phyloP scores from a whole-genome alignment of 495 filamentous ascomycete species.

The Cercophora samala region DNA sequence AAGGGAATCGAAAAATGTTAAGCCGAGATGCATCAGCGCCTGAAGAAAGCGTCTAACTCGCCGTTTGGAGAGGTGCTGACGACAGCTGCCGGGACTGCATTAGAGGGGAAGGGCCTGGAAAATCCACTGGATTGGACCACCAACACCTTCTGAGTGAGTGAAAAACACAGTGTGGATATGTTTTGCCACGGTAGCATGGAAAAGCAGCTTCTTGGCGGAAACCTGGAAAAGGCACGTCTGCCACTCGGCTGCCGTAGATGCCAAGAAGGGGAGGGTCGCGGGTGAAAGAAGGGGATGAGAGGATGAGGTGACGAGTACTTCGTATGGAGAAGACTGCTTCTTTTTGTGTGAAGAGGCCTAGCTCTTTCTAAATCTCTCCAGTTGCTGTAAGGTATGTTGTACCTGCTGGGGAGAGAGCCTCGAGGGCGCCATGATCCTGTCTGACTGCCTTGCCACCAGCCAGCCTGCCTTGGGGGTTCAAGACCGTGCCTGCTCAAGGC shows the following conservation, averaged over 20 bases:
- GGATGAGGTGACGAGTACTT: background rate
- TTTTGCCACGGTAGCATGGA: background rate
- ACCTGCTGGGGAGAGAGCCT: background rate
- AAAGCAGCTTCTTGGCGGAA: background rate
- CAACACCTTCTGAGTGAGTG: background rate
- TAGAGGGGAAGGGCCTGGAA: constrained; percentile 16
- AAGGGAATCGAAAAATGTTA: constrained; percentile 31
- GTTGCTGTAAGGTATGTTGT: background rate
- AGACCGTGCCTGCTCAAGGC: background rate
- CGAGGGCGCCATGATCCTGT: background rate
- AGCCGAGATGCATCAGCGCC: constrained; percentile 24
- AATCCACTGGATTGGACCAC: constrained; percentile 3
- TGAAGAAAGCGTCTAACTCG: constrained; percentile 15
- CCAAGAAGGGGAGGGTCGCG: background rate
- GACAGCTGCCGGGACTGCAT: constrained; percentile 11
- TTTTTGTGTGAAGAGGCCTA: background rate
- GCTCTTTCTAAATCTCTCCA: background rate
- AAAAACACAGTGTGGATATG: constrained; percentile 16
- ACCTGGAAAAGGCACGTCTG: background rate
- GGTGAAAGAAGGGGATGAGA: background rate
- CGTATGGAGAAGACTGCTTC: background rate
- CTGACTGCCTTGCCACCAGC: background rate
- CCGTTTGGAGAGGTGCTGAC: constrained; percentile 16
- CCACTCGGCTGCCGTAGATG: background rate
- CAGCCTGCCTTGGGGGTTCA: too few species aligned